Base-by-base conservation (phyloP, 2,329 filamentous ascomycete genomes). In the Sporothrix schenckii region DNA sequence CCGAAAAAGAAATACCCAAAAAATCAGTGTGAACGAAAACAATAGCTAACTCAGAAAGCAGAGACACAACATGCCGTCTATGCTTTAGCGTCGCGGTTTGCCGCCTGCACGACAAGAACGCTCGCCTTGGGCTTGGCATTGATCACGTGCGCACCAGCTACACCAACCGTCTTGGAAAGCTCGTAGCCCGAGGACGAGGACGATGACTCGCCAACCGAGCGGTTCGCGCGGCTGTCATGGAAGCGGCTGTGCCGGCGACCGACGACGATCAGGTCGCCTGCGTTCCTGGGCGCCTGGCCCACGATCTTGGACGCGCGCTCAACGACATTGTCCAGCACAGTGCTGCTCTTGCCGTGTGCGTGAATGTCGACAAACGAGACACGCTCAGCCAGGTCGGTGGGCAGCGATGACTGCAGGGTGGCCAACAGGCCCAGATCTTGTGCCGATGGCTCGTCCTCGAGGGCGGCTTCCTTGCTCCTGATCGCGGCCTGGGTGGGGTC, bases 201-300 rank as follows among this genome's bases (percentile, higher is more conserved):
- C n/a, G 72, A 65, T 14, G 72, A 60, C 6, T 74, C 74, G 70
- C 74, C 21, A 72, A 41, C 27, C 72, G 66, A 34, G 1, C 6
- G 16, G 4, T 14, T 14, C 34, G 34, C 4, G 34, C 34, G 34
- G 75, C 71, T 34, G 53, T 75, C 70, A 21, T 74, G 72, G 44
- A 76, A 76, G 34, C 71, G 74, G 30, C 80, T 77, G 72, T 85
- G 82, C 54, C 82, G 78, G 53, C 89, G 83, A 0, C 91, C 91
- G 14, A 92, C 80, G 1, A 94, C 83, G 19, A 94, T 82, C 27
- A 94, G 81, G 76, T 93, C 91, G 2, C 91, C 91, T 0, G 88
- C 88, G 74, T 92, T 92, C 76, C 83, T 85, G 0, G 85, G 82
- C 21, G 85, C 84, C 71, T 73, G 85, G 0, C 86, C 87, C 2